These are phyloP conservation scores for Termitomyces bulborhizus DNA, from an alignment of 768 basidiomycete genomes.

Conservation along the genomic window DNA sequence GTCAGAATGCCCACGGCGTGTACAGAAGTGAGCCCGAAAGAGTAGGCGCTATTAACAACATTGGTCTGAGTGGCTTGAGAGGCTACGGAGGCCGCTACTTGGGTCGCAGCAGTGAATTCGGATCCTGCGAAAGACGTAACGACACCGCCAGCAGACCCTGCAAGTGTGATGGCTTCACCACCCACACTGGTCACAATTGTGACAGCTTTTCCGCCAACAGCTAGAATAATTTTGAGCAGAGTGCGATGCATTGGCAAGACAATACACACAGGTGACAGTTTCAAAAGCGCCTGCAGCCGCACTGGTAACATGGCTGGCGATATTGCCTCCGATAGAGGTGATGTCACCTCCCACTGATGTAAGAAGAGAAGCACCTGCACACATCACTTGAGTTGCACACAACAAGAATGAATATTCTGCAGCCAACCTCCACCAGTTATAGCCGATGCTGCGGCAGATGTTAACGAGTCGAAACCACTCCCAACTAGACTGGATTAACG, in stretches of 20 bases:
- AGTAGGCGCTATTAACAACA: slow-evolving; percentile 18
- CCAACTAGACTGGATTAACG: slow-evolving; percentile 22
- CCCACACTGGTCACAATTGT: slow-evolving; percentile 56
- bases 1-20: slow-evolving; percentile 27
- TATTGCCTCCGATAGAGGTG: slow-evolving; percentile 19
- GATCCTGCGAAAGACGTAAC: slow-evolving; percentile 49
- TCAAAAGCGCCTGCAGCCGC: slow-evolving; percentile 26
- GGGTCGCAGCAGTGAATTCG: slow-evolving; percentile 44
- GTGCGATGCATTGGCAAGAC: slow-evolving; percentile 5
- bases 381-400: not conserved
- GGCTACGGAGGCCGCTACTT: slow-evolving; percentile 23
- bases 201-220: slow-evolving; percentile 42
- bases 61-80: slow-evolving; percentile 16
- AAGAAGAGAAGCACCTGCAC: slow-evolving; percentile 30
- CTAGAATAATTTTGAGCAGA: slow-evolving; percentile 26
- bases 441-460: slow-evolving; percentile 26
- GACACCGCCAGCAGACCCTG: slow-evolving; percentile 31
- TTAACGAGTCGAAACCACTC: slow-evolving; percentile 31
- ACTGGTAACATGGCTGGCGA: slow-evolving; percentile 25
- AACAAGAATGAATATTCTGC: not conserved
- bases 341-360: slow-evolving; percentile 16
- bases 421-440: slow-evolving; percentile 23
- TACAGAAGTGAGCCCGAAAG: slow-evolving; percentile 22
- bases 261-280: slow-evolving; percentile 30
- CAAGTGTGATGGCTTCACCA: slow-evolving; percentile 56